Evolutionary conservation across 1,139 yeast species (phyloP), one percentile per base, ranked within the genome.

Genomic region (Dujonia santamariae): DNA sequence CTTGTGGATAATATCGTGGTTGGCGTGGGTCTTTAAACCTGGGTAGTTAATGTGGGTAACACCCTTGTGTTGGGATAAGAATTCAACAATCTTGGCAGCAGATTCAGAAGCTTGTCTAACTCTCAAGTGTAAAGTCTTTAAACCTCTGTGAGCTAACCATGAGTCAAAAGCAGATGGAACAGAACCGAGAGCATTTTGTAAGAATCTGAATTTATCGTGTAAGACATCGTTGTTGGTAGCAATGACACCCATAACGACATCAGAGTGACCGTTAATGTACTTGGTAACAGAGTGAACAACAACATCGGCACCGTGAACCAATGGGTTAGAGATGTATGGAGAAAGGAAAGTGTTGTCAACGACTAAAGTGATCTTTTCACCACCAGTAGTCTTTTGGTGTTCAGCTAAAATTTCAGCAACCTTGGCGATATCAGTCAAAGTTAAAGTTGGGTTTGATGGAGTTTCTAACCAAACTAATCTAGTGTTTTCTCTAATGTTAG

Each of bases 321-420:
- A 73, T 46, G 96, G 96, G 68, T 86, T 85, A 43, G 90, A 85
- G 53, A 86, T 67, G 61, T 92, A 92, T 48, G 97, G 97, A 14
- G 96, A 87, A 54, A 90, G 73, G 75, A 90, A 88, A 23, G 97
- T 90, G 70, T 92, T 85, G 69, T 90, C 97, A 39, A 87, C 96
- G 27, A 82, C 95, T 46, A 86, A 71, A 37, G 72, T 56, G 42
- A 85, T 68, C 36, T 63, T 65, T 44, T 59, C 58, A 32, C 70
- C 67, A 27, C 53, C 51, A 41, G 77, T 74, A 43, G 64, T 61
- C 23, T 54, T 59, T 50, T 79, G 69, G 50, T 71, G 74, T 21
- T 56, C 50, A 46, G 59, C 58, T 49, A 82, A 72, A 41, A 76
- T 63, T 29, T 61, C 51, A 33, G 82, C 73, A 24, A 85, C 85